Base-by-base conservation (phyloP, 108 stramenopile genomes). In the Discostella stelligeroides region DNA sequence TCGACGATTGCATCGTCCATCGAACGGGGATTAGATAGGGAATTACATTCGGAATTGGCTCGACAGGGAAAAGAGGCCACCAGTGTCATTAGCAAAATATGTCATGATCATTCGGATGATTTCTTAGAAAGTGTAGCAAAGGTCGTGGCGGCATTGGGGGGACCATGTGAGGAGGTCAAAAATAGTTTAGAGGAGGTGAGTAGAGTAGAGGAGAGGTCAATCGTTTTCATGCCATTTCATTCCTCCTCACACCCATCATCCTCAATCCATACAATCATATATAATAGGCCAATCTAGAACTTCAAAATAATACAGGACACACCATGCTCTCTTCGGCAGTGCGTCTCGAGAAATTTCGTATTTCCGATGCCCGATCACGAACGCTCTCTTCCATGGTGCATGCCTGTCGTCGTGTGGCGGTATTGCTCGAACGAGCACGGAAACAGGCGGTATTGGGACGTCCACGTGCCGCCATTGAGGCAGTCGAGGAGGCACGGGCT, bases 91-190 rank as follows among this genome's bases (percentile, higher is more conserved):
- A 71, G 83, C 30, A 88, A 88, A 70, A 82, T 95, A 45, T 95
- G 94, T 78, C 94, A 95, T 63, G 94, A 95, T 74, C 89, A 95
- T 54, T 85, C 85, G 18, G 91, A 95, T 54, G 91, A 87, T 34
- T 95, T 95, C 70, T 72, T 95, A 60, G 84, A 82, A 4, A 79
- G 76, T 55, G 94, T 92, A 9, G 88, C 87, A n/a, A 84, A 82
- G 56, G 91, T 95, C 17, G 94, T 92, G 11, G 54, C 72, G 30
- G 91, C 88, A 28, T 55, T 95, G 72, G 94, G 89, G 4, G 83
- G 75, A 13, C 87, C 91, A 0, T 84, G 88, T 29, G 85, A 83
- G 47, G 90, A 91, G 58, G 73, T 95, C 46, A 78, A 87, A 43
- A 57, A 65, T 24, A 89, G 80, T 38, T 54, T 95, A 14, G 73